phyloP scores from a whole-genome alignment of 108 stramenopile genomes.

The Nitzschia inconspicua region DNA sequence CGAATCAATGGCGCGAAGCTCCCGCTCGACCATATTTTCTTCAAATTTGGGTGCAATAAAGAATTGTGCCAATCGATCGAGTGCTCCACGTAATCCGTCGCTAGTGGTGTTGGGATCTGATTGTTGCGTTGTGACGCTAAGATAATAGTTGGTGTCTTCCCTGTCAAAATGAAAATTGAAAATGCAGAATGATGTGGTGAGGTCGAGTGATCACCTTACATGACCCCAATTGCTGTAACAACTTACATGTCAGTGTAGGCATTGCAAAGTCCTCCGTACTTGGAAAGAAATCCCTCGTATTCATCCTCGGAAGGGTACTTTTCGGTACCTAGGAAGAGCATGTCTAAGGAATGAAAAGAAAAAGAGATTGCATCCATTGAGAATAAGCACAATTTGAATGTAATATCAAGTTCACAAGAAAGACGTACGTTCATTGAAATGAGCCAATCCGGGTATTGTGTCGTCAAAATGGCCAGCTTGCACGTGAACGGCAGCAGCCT shows the following conservation, averaged over 20 bases:
- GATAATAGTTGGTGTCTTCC: slow-evolving; percentile 95
- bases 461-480: slow-evolving; percentile 88
- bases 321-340: slow-evolving; percentile 88
- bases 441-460: slow-evolving; percentile 67
- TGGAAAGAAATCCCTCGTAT: slow-evolving; percentile 81
- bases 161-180: no score
- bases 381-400: slow-evolving; percentile 17
- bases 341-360: not conserved
- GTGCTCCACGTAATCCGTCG: slow-evolving; percentile 70
- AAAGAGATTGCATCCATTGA: not conserved
- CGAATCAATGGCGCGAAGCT: slow-evolving; percentile 93
- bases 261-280: slow-evolving; percentile 89
- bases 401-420: no score
- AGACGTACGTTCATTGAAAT: slow-evolving; percentile 94
- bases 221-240: no score
- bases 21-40: slow-evolving; percentile 80
- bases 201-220: no score
- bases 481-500: slow-evolving; percentile 78
- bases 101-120: slow-evolving; percentile 34
- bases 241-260: slow-evolving; percentile 96
- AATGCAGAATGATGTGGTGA: no score
- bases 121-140: slow-evolving; percentile 71
- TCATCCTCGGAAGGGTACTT: slow-evolving; percentile 93
- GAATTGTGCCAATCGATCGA: slow-evolving; percentile 95
- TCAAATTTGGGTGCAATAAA: slow-evolving; percentile 95